Evolutionary conservation across 805 yeast genomes (phyloP), one percentile per base, ranked within the genome.

Genomic region (Saccharomycopsis amapae): DNA sequence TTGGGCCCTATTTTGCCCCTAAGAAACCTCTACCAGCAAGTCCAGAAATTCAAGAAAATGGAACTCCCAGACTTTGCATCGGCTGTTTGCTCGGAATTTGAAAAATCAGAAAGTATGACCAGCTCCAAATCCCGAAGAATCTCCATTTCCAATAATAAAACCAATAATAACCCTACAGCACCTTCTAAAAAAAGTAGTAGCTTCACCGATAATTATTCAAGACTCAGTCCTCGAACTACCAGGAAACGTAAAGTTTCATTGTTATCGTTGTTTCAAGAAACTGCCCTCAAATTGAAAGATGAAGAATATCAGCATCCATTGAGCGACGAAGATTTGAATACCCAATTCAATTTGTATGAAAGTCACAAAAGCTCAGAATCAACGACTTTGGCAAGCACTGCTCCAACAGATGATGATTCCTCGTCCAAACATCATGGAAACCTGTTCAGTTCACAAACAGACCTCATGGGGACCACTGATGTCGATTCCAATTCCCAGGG

Each of bases 281-380:
- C 53, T 15, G 53, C 53, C 9, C 28, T 47, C 40, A 37, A 38
- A 36, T 41, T 50, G 5, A 50, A 50, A 38, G 53, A 50, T 13
- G 53, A 50, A 17, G 45, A 41, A 24, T 42, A 46, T 17, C 35
- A 38, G 13, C 9, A n/a, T 24, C 19, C n/a, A n/a, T n/a, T 12
- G 3, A 31, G 40, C 6, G 44, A 25, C 23, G 37, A 42, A 13
- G 40, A 42, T 37, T n/a, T 39, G 18, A 30, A 12, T n/a, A 19
- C 45, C 2, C 45, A 45, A 23, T 40, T 40, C 19, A 25, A n/a
- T 22, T 20, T 26, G 6, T 39, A 35, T 32, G 47, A 44, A 38
- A 37, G 22, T 15, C 22, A 12, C 9, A n/a, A 9, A 33, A 7
- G 32, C n/a, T n/a, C n/a, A n/a, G n/a, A n/a, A n/a, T n/a, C n/a